Conservation (phyloP, 371 early-diverging fungal species). For the Mucor plumbeus region DNA sequence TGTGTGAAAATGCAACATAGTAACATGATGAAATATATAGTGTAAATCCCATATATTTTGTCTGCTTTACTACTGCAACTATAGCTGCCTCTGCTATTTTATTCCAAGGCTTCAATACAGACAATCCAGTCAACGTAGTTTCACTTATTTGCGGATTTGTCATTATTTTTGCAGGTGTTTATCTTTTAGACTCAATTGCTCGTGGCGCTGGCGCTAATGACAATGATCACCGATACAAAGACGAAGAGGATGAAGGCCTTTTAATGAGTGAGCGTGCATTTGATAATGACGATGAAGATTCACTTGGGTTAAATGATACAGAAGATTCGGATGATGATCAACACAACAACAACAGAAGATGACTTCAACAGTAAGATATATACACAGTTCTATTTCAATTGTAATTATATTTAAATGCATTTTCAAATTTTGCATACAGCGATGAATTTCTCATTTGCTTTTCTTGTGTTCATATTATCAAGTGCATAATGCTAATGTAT, state of each 20-base stretch:
- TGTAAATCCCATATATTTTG: constrained; percentile 92
- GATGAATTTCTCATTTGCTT: not conserved
- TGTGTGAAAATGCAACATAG: not conserved
- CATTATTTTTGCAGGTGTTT: constrained; percentile 91
- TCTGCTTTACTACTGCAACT: constrained; percentile 92
- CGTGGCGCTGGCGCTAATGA: constrained; percentile 27
- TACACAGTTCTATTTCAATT: not conserved
- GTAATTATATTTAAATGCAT: constrained; percentile 3
- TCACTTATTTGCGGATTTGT: constrained; percentile 89
- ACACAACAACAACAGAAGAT: not conserved
- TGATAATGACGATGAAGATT: constrained; percentile 59
- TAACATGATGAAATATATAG: constrained; percentile 21
- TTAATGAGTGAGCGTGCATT: constrained; percentile 49
- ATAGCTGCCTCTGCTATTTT: constrained; percentile 86
- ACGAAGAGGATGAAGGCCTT: constrained; percentile 28
- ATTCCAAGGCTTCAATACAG: constrained; percentile 87
- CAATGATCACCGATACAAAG: constrained; percentile 13
- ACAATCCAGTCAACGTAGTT: constrained; percentile 74
- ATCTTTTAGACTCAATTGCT: constrained; percentile 64
- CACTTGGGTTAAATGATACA: constrained; percentile 34
- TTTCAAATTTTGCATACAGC: not conserved
- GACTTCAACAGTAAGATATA: not conserved
- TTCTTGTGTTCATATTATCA: not conserved
- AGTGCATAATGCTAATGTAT: too few species aligned
- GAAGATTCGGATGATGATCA: not conserved